Percentiles rank a stretch among this genome's conserved stretches.
These are phyloP conservation scores for Isatis tinctoria DNA, from an alignment of 345 rosid species.

Conservation along the genomic window DNA sequence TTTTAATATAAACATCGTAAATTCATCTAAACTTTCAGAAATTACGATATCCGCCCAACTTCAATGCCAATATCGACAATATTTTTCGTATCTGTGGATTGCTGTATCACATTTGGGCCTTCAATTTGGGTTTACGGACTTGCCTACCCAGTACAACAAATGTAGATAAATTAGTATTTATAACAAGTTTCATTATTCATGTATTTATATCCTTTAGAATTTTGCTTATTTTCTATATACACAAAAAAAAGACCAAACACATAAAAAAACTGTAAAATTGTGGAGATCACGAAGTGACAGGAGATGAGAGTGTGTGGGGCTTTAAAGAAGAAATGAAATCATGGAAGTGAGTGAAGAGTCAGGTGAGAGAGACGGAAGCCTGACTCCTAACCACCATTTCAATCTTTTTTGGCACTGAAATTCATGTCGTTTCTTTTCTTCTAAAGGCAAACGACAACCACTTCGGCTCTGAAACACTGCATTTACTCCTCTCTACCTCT, in stretches of 20 bases:
- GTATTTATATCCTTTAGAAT: not conserved
- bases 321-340: conserved; percentile 14
- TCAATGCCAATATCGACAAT: too few species aligned
- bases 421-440: conserved; percentile 26
- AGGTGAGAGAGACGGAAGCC: conserved; percentile 28
- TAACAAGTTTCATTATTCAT: not conserved
- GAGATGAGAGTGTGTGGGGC: conserved; percentile 12
- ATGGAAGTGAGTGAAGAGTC: conserved; percentile 26
- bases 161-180: not conserved
- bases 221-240: not conserved
- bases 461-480: conserved; percentile 21
- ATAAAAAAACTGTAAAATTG: not conserved
- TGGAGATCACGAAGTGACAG: conserved; percentile 12
- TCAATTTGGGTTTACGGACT: not conserved
- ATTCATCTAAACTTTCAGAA: too few species aligned
- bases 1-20: too few species aligned
- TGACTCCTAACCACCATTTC: conserved; percentile 30
- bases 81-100: not conserved
- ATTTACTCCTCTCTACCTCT: conserved; percentile 20
- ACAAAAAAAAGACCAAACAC: not conserved
- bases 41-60: too few species aligned
- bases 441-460: conserved; percentile 30
- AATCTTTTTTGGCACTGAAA: conserved; percentile 33
- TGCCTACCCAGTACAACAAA: not conserved
- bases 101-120: not conserved